Evolutionary conservation across 345 rosid species (phyloP), one percentile per base, ranked within the genome.

Genomic region (Bretschneidera sinensis): DNA sequence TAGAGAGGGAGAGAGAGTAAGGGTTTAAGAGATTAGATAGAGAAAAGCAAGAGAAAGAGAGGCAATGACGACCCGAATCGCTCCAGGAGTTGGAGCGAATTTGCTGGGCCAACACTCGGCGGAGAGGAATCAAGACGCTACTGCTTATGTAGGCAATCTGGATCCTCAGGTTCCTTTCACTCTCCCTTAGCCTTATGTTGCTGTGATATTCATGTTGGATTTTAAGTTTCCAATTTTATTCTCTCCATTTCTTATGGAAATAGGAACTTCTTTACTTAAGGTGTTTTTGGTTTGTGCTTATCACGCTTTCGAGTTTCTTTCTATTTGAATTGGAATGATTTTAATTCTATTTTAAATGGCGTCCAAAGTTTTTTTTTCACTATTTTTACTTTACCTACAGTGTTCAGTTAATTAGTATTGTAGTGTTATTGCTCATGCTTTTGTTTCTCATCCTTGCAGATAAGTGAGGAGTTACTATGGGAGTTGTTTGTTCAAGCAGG

Each of bases 71-170:
- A 95, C 91, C 20, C 72, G 96, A 72, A 95, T 95, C 48, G 97
- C 99, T 68, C 98, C 99, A 0, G 97, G 96, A 18, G 99, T 95
- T 0, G 97, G 97, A 71, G 97, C 99, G 2, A 95, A 95, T 79
- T 78, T 95, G 70, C 88, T 95, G 0, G 99, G 98, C 50, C 99
- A 95, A 69, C 99, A 95, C 79, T 78, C 99, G 5, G 91, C 95
- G 17, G 99, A 95, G 79, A 76, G 99, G 48, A 95, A 95, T 63
- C 99, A 95, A 72, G 97, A 95, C 59, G 99, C 99, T 69, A 95
- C 98, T 35, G 96, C 95, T 43, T 95, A 92, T 64, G 97, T 91
- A 60, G 92, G 98, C 5, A 78, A 81, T 64, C 92, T 91, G 64
- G 96, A 87, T 52, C 85, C 91, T 17, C 96, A 88, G 95, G 88